phyloP scores from a whole-genome alignment of 1,284 basidiomycete species.

The Coniferiporia weirii region DNA sequence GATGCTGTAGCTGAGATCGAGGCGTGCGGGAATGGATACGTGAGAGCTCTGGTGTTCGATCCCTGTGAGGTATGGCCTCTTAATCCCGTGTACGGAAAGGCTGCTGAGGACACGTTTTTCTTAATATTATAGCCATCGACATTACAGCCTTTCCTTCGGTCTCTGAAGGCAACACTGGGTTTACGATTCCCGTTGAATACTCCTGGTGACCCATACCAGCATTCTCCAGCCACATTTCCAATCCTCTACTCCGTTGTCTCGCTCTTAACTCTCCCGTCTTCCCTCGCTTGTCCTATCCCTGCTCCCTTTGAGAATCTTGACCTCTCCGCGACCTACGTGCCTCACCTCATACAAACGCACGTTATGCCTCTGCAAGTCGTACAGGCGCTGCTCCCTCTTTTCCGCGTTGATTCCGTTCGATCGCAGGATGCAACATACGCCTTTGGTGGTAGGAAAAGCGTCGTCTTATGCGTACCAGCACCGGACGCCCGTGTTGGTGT shows the following conservation, averaged over 20 bases:
- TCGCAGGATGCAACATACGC: slow-evolving; percentile 36
- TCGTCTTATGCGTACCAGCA: slow-evolving; percentile 67
- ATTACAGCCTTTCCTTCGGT: slow-evolving; percentile 69
- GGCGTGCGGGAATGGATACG: slow-evolving; percentile 59
- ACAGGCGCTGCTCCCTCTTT: slow-evolving; percentile 68
- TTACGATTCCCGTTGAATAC: slow-evolving; percentile 73
- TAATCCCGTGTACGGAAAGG: background rate
- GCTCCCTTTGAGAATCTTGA: slow-evolving; percentile 68
- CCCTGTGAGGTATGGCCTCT: slow-evolving; percentile 54
- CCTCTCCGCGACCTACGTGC: slow-evolving; percentile 56
- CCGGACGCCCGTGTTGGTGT: slow-evolving; percentile 65
- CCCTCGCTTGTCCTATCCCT: slow-evolving; percentile 31
- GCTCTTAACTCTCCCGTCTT: slow-evolving; percentile 52
- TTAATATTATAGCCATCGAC: slow-evolving; percentile 50
- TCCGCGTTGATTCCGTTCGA: slow-evolving; percentile 56
- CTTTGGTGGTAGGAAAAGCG: slow-evolving; percentile 48
- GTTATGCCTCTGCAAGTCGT: slow-evolving; percentile 69
- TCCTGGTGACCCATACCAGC: slow-evolving; percentile 66
- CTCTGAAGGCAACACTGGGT: slow-evolving; percentile 71
- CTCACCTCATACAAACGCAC: slow-evolving; percentile 66
- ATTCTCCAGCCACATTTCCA: slow-evolving; percentile 51
- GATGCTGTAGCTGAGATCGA: slow-evolving; percentile 62
- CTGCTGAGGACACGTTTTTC: background rate
- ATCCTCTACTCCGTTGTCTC: slow-evolving; percentile 70
- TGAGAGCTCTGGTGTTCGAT: slow-evolving; percentile 74